Evolutionary conservation across 495 filamentous ascomycete species (phyloP), one percentile per base, ranked within the genome.

Genomic region (Sabuloglossum arenarium): DNA sequence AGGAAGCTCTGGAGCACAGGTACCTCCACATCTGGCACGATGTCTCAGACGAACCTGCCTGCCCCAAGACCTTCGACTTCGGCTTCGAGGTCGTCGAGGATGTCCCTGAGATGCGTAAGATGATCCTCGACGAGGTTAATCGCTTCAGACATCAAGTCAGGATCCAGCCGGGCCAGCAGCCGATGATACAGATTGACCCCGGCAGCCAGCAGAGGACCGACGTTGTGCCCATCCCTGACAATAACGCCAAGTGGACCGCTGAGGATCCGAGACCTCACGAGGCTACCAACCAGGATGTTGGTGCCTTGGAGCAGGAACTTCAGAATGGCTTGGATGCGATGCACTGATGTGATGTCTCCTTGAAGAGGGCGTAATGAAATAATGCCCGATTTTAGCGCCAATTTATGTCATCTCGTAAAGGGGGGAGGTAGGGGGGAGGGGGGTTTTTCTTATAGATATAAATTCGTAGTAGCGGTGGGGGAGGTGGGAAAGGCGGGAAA

Each of bases 11-110:
- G 52, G 88, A 96, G 71, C 91, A 98, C 71, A 85, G 84, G 9
- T 98, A 98, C 72, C 76, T 98, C 59, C 75, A 86, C 63, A 96
- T 97, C 74, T 98, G 91, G 91, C 91, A 98, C 70, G 91, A 98
- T 61, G 88, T 88, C 23, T 85, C 82, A 12, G 93, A 97, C 68
- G 91, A 98, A 75, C 91, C 93, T 1, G 76, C 79, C 57, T 96
- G 90, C 71, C 88, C 88, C 0, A 82, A 80, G 6, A 86, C 89
- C 32, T 98, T 98, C 71, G 88, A 97, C 74, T 98, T 98, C 74
- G 84, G 87, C 69, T 98, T 98, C 63, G 91, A 98, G 66, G 81
- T 94, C 32, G 80, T 95, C 21, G 90, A 98, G 24, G 89, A 95
- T 43, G 86, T 97, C 37, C 70, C 66, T 34, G 84, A 94, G 62